These are phyloP conservation scores for Geotrichum klebahnii DNA, from an alignment of 1,139 yeast genomes.

Conservation along the genomic window DNA sequence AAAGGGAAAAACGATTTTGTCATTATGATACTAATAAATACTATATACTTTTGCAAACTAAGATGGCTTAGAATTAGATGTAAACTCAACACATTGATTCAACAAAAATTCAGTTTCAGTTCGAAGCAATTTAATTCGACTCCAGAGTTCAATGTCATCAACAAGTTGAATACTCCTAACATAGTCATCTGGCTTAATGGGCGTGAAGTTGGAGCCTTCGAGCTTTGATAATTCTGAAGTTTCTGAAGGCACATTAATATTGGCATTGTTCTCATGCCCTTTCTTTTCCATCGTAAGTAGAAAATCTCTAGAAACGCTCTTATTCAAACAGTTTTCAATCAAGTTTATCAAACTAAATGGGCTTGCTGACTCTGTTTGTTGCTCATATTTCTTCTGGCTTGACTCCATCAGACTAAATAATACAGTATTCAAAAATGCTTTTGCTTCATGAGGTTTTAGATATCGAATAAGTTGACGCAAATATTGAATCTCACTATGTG, in stretches of 20 bases:
- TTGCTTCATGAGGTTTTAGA: conserved; percentile 16
- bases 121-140: conserved; percentile 5
- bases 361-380: not conserved
- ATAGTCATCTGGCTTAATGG: not conserved
- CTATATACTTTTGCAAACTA: too few species aligned
- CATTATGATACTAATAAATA: not conserved
- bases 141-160: conserved; percentile 16
- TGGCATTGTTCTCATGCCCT: too few species aligned
- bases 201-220: not conserved
- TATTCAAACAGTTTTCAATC: conserved; percentile 9
- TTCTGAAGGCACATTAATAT: too few species aligned
- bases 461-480: conserved; percentile 14
- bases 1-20: not conserved
- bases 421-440: conserved; percentile 9
- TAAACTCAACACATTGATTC: not conserved
- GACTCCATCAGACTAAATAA: conserved; percentile 11
- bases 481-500: conserved; percentile 6
- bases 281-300: not conserved
- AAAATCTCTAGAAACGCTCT: not conserved
- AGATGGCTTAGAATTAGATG: not conserved
- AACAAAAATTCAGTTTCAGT: conserved; percentile 2
- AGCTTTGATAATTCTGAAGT: too few species aligned
- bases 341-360: conserved; percentile 11
- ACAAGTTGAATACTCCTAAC: not conserved
- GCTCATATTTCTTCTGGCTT: not conserved